Evolutionary conservation across 2,329 filamentous ascomycete genomes (phyloP), one percentile per base, ranked within the genome.

Genomic region (Xylaria sp.): DNA sequence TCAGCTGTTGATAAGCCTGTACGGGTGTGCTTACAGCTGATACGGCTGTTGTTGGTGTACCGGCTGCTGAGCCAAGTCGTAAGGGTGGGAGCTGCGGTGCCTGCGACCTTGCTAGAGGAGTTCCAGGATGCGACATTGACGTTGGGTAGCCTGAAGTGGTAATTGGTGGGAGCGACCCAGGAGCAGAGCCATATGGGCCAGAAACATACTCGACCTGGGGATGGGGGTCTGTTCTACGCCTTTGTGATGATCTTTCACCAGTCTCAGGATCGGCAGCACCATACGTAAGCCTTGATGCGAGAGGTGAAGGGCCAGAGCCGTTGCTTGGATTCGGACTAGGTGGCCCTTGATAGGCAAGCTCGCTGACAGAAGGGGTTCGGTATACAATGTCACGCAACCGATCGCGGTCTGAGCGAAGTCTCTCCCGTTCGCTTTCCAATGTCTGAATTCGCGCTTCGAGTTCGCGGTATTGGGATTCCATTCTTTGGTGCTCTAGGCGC

Each of bases 401-500:
- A 70, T 93, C 89, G 52, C 91, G 83, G 69, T 95, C 91, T 8
- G 81, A 59, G 80, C 87, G 84, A 74, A 94, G 94, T 74, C 88
- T 92, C 62, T 94, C 89, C 31, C 85, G 82, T 70, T 93, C 89
- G 40, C 84, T 85, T 63, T 83, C 82, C 33, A 84, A 64, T 8
- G 86, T 82, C 33, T 84, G 82, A 6, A 85, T 73, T 28, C 80
- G 79, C 33, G 80, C 78, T 60, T 84, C 79, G 61, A 92, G 77
- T n/a, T 92, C 87, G 51, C 89, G 85, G 57, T 89, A 83, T 67
- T 89, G 84, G 55, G 85, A 82, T 72, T 92, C 89, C 57, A 94
- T 80, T 68, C 88, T 86, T 53, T 90, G 83, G 66, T 88, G 52
- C 85, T 89, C 57, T 84, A 83, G 15, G 86, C 86, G 60, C 89